These are phyloP conservation scores for Talaromyces nanjingensis DNA, from an alignment of 495 filamentous ascomycete species.

Conservation along the genomic window DNA sequence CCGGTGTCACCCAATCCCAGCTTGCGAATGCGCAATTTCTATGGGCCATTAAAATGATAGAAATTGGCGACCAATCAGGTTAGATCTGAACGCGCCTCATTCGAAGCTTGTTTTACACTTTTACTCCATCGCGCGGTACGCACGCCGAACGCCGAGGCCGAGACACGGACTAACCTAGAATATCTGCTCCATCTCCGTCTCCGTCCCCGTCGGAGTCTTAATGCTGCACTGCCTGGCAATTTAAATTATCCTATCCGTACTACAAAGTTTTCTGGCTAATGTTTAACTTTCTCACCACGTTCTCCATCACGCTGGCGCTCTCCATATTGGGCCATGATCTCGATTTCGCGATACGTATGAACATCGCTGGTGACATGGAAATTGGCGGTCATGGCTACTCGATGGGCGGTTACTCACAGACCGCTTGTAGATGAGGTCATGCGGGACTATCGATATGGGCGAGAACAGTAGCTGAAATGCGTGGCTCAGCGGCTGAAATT, in stretches of 20 bases:
- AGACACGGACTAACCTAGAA: neutral
- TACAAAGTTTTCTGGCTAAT: neutral
- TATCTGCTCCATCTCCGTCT: neutral
- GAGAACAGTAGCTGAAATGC: neutral
- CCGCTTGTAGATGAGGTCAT: neutral
- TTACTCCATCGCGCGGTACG: neutral
- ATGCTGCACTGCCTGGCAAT: too few species aligned
- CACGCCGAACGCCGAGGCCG: neutral
- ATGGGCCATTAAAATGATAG: neutral
- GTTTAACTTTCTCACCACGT: neutral
- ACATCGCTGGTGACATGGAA: neutral
- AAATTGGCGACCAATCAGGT: neutral
- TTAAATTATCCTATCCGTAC: too few species aligned
- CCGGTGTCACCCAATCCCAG: neutral
- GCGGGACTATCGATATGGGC: neutral
- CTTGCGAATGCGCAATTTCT: neutral
- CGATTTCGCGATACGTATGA: neutral
- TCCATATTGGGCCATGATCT: neutral
- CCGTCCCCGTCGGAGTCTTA: neutral
- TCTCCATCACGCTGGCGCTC: neutral
- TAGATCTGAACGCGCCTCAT: neutral
- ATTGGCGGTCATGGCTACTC: neutral
- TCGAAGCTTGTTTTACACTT: neutral
- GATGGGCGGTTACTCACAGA: neutral
- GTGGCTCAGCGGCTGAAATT: neutral